Conservation (phyloP, 2,329 filamentous ascomycete species). For the Aspergillus sp. region DNA sequence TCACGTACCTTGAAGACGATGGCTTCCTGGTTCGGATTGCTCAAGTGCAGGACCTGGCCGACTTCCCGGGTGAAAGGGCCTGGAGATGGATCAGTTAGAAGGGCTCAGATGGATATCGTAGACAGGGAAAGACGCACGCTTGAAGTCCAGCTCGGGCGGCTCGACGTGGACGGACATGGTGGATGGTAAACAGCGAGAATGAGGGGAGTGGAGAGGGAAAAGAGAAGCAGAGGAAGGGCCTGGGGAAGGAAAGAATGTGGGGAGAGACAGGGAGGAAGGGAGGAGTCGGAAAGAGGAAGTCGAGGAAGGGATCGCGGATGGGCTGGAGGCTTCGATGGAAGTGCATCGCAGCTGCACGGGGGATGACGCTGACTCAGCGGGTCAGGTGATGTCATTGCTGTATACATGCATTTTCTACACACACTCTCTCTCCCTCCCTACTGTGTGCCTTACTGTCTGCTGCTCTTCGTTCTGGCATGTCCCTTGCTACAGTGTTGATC, state of each 20-base stretch:
- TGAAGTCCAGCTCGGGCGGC: slow-evolving; percentile 84
- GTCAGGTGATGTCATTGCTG: slow-evolving; percentile 31
- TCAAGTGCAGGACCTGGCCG: slow-evolving; percentile 50
- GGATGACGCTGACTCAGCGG: slow-evolving; percentile 15
- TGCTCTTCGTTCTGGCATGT: no score
- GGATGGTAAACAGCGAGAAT: slow-evolving; percentile 6
- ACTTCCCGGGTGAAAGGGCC: slow-evolving; percentile 58
- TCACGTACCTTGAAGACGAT: slow-evolving; percentile 54
- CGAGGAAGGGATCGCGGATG: no score
- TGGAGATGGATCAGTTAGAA: slow-evolving; percentile 19
- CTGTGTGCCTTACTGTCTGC: no score
- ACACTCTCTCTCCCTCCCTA: no score
- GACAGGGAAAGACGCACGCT: slow-evolving; percentile 48
- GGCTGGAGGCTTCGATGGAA: no score
- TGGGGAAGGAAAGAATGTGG: not conserved
- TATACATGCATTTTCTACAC: no score
- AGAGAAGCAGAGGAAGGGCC: slow-evolving; percentile 1
- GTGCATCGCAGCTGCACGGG: slow-evolving; percentile 8
- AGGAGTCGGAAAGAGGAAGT: not conserved
- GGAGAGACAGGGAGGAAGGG: slow-evolving; percentile 6
- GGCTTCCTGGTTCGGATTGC: slow-evolving; percentile 48
- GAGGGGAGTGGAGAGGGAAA: slow-evolving; percentile 1
- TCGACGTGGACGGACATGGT: slow-evolving; percentile 93
- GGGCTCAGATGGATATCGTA: slow-evolving; percentile 1
- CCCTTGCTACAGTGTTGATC: no score